Evolutionary conservation across 768 basidiomycete species (phyloP).

Genomic region (Naganishia friedmannii): DNA sequence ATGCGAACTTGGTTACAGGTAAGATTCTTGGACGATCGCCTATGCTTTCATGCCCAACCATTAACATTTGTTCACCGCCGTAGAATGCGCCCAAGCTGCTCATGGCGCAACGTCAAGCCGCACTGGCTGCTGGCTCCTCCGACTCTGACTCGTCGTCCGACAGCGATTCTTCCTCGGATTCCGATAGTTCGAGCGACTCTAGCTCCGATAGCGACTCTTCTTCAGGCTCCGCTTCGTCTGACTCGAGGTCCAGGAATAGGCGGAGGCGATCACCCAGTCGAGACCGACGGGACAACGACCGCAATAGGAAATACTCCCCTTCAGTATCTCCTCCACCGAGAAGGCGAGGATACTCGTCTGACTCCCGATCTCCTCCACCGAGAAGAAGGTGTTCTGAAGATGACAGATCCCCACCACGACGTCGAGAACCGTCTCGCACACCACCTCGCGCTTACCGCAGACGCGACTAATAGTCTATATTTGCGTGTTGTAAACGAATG

Average conservation of each 20-base stretch:
- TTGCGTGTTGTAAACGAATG: neutral
- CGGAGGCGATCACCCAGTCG: slow-evolving; percentile 26
- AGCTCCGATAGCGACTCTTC: slow-evolving; percentile 31
- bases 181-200: slow-evolving; percentile 38
- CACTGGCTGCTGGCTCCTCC: slow-evolving; percentile 66
- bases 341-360: slow-evolving; percentile 18
- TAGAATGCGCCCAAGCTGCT: slow-evolving; percentile 89
- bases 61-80: neutral
- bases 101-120: slow-evolving; percentile 87
- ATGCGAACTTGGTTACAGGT: slow-evolving; percentile 96
- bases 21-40: slow-evolving; percentile 38
- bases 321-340: slow-evolving; percentile 26
- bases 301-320: slow-evolving; percentile 15
- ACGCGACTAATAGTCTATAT: slow-evolving; percentile 6
- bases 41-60: neutral
- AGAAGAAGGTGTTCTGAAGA: slow-evolving; percentile 23
- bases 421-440: slow-evolving; percentile 19
- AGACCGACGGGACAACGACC: slow-evolving; percentile 18
- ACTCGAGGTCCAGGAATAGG: slow-evolving; percentile 5
- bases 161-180: slow-evolving; percentile 54
- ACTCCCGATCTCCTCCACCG: slow-evolving; percentile 17
- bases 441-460: slow-evolving; percentile 21
- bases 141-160: slow-evolving; percentile 41
- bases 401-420: slow-evolving; percentile 26
- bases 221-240: slow-evolving; percentile 10